A percentile compares a stretch with the other conserved stretches of the same genome.
Conservation (phyloP, 148 eudicot genomes). For the Cornus florida region DNA sequence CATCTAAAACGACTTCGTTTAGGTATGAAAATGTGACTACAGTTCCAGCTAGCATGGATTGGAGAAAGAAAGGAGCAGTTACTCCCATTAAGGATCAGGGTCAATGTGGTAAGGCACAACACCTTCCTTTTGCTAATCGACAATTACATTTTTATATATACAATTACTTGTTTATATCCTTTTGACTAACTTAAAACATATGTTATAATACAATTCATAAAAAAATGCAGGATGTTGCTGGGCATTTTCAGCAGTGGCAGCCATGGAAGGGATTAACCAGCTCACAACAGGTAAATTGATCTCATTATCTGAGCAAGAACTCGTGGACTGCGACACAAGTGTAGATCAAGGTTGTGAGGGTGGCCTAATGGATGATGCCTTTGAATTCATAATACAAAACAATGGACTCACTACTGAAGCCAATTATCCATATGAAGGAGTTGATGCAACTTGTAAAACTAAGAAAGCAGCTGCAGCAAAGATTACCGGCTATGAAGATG, state of each 20-base stretch:
- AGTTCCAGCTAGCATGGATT: no score
- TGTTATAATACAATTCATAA: no score
- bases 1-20: no score
- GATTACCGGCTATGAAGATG: conserved; percentile 23
- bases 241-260: conserved; percentile 22
- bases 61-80: no score
- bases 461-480: conserved; percentile 9
- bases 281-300: conserved; percentile 2
- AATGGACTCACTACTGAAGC: conserved; percentile 15
- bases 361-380: conserved; percentile 16
- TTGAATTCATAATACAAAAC: conserved; percentile 10
- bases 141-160: no score
- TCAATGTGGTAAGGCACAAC: no score
- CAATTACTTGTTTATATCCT: no score
- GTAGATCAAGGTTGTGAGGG: conserved; percentile 13
- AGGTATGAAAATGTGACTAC: no score
- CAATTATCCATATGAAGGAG: conserved; percentile 12
- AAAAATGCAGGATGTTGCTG: background rate
- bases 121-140: no score
- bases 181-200: no score
- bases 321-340: conserved; percentile 14
- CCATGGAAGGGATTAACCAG: conserved; percentile 17
- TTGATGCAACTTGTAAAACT: conserved; percentile 15
- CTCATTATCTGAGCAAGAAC: conserved; percentile 21
- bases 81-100: no score